Conservation (phyloP, 257 asterid species). For the Solanum peruvianum region DNA sequence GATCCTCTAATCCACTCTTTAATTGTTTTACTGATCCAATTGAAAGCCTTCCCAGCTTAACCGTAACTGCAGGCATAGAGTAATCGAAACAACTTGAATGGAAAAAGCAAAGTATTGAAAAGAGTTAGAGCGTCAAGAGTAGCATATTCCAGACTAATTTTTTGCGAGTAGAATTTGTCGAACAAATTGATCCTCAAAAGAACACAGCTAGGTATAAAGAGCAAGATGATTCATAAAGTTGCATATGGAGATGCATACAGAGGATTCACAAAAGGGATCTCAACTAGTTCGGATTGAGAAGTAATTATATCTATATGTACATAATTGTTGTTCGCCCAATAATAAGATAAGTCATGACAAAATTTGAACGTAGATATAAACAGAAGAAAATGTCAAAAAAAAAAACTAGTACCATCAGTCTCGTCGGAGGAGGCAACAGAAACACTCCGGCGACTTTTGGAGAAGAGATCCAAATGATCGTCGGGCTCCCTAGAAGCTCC, state of each 20-base stretch:
- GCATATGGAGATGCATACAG: not conserved
- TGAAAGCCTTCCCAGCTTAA: constrained; percentile 31
- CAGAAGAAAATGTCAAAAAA: not conserved
- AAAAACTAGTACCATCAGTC: constrained; percentile 10
- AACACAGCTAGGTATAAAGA: not conserved
- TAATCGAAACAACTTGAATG: not conserved
- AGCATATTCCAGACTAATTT: not conserved
- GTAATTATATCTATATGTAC: not conserved
- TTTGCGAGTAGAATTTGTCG: not conserved
- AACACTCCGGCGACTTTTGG: constrained; percentile 65
- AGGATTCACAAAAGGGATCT: not conserved
- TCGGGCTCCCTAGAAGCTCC: constrained; percentile 23
- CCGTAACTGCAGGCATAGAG: constrained; percentile 5
- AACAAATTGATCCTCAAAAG: not conserved
- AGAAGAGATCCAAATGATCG: constrained; percentile 78
- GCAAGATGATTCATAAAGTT: too few relatives aligned
- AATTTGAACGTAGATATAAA: not conserved
- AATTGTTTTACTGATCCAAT: constrained; percentile 16
- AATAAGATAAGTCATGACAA: not conserved
- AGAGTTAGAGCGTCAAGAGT: constrained; percentile 3
- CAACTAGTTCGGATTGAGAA: not conserved
- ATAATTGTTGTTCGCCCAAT: not conserved
- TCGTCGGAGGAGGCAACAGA: constrained; percentile 33
- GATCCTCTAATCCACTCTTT: constrained; percentile 30
- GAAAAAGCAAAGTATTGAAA: not conserved